Base-by-base conservation (phyloP, 140 eudicot species). In the Oenanthe javanica region DNA sequence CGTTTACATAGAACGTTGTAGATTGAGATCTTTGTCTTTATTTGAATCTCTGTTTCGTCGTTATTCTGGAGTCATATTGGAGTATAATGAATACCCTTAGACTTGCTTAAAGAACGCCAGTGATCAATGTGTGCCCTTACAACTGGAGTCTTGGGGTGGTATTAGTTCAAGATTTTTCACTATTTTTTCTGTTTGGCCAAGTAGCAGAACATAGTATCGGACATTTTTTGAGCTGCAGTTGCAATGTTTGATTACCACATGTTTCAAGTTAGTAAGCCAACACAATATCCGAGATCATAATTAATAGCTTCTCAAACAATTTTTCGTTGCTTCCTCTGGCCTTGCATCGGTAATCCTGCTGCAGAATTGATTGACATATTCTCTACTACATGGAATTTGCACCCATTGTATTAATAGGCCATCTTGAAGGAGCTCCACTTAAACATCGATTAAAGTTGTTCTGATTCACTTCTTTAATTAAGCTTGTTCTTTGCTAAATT, bases 381-480 rank as follows among this genome's bases (percentile, higher is more conserved):
- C 90, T 87, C 75, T 92, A 90, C 97, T 31, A 31, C 36, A 92
- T 88, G 47, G 96, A 86, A 74, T 92, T 88, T 52, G 96, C 89
- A 1, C 96, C 97, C 83, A 92, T 81, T 12, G 79, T 80, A 48
- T 81, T 83, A 45, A 84, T 40, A 12, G 97, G 97, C 97, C 97
- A 92, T 72, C 75, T 87, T 3, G 90, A 84, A 55, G 96, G 85
- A 25, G 59, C 36, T 19, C 88, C 89, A 43, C 49, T 83, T 43
- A 81, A 78, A 84, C 87, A 90, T 52, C 87, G 83, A 2, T 63
- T 45, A 64, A 63, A 25, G n/a, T 87, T 90, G 10, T 80, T 79
- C 59, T 76, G 46, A 23, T 51, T 76, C 12, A 63, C 70, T 63
- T 63, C 70, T 63, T 63, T 63, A 75, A 88, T 31, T 31, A 31